A percentile compares a stretch with the other conserved stretches of the same genome.
These are phyloP conservation scores for Trichoderma atroviride DNA, from an alignment of 2,329 filamentous ascomycete genomes.

Conservation along the genomic window DNA sequence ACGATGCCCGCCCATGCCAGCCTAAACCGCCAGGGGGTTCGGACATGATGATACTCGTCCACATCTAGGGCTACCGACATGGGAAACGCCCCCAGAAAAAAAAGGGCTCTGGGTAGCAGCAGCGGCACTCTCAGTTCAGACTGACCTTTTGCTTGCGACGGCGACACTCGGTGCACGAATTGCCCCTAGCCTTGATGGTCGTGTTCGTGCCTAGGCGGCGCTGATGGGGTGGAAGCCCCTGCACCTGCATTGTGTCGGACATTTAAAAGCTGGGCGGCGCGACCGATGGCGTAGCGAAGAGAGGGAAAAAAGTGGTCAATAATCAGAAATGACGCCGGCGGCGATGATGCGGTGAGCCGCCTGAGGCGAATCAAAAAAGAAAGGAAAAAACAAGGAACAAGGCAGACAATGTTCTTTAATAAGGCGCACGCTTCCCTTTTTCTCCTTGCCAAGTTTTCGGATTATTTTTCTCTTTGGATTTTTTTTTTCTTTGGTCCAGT, in stretches of 20 bases:
- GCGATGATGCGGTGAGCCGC: constrained; percentile 14
- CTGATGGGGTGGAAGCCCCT: constrained; percentile 32
- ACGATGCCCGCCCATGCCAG: constrained; percentile 19
- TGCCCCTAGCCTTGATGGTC: constrained; percentile 35
- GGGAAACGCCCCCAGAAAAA: constrained; percentile 1
- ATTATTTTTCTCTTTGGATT: background rate
- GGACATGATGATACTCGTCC: constrained; percentile 15
- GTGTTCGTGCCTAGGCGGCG: constrained; percentile 24
- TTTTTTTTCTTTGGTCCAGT: background rate
- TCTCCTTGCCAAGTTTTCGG: background rate
- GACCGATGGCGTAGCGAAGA: constrained; percentile 15
- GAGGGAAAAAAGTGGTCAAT: background rate
- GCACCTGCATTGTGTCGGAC: constrained; percentile 39
- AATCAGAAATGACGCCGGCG: constrained; percentile 12
- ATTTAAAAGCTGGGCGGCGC: constrained; percentile 32
- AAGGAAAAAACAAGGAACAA: background rate
- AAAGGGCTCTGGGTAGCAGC: background rate
- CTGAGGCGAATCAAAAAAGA: background rate
- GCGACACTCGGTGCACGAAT: constrained; percentile 55
- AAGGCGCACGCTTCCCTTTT: background rate
- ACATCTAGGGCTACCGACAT: constrained; percentile 20
- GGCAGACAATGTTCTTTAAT: background rate
- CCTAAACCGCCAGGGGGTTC: constrained; percentile 21
- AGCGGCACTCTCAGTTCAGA: background rate
- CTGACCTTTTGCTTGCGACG: constrained; percentile 55